Evolutionary conservation across 2,329 filamentous ascomycete species (phyloP).

Genomic region (Cryphonectria carpinicola): DNA sequence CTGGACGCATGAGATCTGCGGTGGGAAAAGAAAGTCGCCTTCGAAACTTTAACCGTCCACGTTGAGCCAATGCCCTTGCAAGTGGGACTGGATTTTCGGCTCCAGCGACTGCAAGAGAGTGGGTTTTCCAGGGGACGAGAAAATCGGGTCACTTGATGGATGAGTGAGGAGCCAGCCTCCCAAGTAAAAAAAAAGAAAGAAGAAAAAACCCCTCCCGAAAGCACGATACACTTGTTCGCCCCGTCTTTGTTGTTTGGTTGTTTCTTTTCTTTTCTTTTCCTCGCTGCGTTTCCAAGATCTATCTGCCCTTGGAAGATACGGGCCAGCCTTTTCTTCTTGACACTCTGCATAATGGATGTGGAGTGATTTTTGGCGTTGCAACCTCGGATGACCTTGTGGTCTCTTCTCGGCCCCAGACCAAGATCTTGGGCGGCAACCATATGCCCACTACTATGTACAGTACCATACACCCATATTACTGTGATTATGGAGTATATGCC

Average conservation of each 20-base stretch:
- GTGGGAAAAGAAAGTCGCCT: neutral
- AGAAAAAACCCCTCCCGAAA: neutral
- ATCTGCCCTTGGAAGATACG: slow-evolving; percentile 19
- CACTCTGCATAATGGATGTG: neutral
- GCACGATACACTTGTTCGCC: neutral
- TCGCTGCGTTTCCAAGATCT: neutral
- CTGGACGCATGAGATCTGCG: neutral
- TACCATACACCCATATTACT: neutral
- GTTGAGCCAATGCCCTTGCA: neutral
- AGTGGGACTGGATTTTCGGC: slow-evolving; percentile 12
- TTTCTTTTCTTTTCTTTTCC: too few relatives aligned
- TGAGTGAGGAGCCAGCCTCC: neutral
- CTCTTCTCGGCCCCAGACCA: slow-evolving; percentile 18
- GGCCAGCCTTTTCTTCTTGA: neutral
- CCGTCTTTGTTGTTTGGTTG: neutral
- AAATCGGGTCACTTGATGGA: neutral
- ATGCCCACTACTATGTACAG: too few relatives aligned
- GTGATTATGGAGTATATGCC: neutral
- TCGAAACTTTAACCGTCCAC: slow-evolving; percentile 3
- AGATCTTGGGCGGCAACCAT: neutral
- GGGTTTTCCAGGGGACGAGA: slow-evolving; percentile 10
- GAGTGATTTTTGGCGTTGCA: slow-evolving; percentile 12
- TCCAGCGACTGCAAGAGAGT: slow-evolving; percentile 18
- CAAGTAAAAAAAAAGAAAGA: neutral
- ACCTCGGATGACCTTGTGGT: slow-evolving; percentile 3